phyloP scores from a whole-genome alignment of 768 basidiomycete genomes.

The Serendipita sp. region DNA sequence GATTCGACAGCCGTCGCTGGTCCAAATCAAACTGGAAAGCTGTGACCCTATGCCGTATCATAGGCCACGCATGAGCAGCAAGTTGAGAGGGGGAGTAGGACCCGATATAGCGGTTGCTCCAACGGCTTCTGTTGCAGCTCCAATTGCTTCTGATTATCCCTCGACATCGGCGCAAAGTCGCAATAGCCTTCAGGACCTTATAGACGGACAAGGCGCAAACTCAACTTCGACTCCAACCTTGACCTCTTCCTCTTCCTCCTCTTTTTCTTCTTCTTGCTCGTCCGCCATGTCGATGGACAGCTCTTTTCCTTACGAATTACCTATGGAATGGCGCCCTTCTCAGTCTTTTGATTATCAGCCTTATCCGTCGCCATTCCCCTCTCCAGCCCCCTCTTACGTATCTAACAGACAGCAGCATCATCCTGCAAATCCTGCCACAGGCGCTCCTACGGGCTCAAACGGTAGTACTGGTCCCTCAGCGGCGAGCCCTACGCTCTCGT shows the following conservation, averaged over 20 bases:
- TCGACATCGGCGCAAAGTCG: too few relatives aligned
- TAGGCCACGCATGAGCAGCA: too few relatives aligned
- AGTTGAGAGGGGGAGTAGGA: background rate
- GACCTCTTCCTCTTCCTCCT: background rate
- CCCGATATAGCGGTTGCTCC: background rate
- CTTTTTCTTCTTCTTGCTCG: background rate
- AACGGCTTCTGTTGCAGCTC: too few relatives aligned
- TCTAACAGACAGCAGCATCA: slow-evolving; percentile 1
- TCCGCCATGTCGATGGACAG: background rate
- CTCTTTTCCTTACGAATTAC: slow-evolving; percentile 3
- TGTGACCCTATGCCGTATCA: too few relatives aligned
- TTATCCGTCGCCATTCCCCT: slow-evolving; percentile 2
- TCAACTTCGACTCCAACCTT: background rate
- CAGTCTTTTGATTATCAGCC: slow-evolving; percentile 3
- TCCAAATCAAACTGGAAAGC: background rate
- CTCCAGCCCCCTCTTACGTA: background rate
- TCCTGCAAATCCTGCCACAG: background rate
- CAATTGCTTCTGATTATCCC: too few relatives aligned
- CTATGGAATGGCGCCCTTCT: slow-evolving; percentile 3
- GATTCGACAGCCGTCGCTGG: background rate
- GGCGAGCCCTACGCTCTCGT: background rate
- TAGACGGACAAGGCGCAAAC: background rate
- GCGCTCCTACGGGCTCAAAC: background rate
- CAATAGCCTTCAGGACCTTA: too few relatives aligned
- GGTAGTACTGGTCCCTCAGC: background rate